Evolutionary conservation across 495 filamentous ascomycete species (phyloP), one percentile per base, ranked within the genome.

Genomic region (Cercophora scortea): DNA sequence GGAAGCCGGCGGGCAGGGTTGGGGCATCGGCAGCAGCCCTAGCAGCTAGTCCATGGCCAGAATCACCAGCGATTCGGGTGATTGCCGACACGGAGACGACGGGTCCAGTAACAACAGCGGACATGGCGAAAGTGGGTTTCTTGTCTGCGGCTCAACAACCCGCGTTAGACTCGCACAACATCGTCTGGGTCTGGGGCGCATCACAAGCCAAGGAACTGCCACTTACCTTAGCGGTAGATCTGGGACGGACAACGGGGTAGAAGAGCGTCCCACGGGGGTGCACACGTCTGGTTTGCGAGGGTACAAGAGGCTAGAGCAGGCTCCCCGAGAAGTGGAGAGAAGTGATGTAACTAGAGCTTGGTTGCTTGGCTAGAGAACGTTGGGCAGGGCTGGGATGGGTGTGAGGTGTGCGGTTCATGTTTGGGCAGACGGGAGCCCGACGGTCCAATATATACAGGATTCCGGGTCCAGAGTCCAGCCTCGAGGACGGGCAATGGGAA

Each of bases 1-100:
- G 78, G 57, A 76, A 79, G 19, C 72, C 73, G 18, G 60, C 47
- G 8, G 78, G 78, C 12, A 80, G 68, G 32, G 61, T 50, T 25
- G 63, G 52, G 33, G 61, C 47, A 11, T 65, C 65, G 16, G 61
- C 56, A 16, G 56, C 64, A 19, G 58, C 25, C 34, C 58, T 58
- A 50, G 52, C 45, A 25, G 49, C 51, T 36, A 49, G 42, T 36
- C 41, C 45, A 52, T 45, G 32, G 41, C 36, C 40, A 41, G 55
- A 42, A 15, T 42, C 47, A 35, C 54, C 56, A 42, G 45, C 49
- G 44, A 55, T 54, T 34, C 59, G 58, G 51, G 55, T 52, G 13
- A 54, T 49, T 46, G 53, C 51, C 48, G 64, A 52, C 45, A 54
- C 54, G 5, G 25, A 25, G 33, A 61, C 42, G 51, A 66, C 55